phyloP scores from a whole-genome alignment of 169 alveolate species.

The Babesia ovata region DNA sequence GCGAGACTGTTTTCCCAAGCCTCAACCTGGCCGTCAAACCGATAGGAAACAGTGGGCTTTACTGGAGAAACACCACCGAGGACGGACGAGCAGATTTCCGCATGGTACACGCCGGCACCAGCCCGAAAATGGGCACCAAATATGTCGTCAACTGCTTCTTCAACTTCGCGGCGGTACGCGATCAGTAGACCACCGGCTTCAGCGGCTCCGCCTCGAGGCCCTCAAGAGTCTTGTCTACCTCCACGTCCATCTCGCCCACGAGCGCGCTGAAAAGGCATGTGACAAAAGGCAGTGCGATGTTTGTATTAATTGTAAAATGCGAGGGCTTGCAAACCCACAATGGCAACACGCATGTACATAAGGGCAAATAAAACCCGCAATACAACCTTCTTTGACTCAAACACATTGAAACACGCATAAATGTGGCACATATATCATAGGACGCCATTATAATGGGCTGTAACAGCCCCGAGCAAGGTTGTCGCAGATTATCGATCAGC shows the following conservation, averaged over 20 bases:
- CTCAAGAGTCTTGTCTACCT: slow-evolving; percentile 52
- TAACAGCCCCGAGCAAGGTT: no score
- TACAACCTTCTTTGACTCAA: no score
- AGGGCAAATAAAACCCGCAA: no score
- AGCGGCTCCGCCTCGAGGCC: slow-evolving; percentile 68
- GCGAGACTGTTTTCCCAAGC: slow-evolving; percentile 77
- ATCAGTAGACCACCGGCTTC: slow-evolving; percentile 65
- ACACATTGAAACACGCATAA: no score
- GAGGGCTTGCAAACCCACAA: no score
- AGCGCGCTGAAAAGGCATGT: slow-evolving; percentile 27
- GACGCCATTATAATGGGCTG: no score
- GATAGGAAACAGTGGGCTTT: slow-evolving; percentile 73
- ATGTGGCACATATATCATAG: no score
- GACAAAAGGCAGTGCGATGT: neutral
- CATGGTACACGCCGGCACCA: slow-evolving; percentile 70
- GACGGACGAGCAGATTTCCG: slow-evolving; percentile 66
- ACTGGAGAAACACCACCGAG: slow-evolving; percentile 72
- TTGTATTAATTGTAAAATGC: no score
- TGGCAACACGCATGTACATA: no score
- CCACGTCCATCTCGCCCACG: slow-evolving; percentile 68
- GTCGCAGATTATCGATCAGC: no score
- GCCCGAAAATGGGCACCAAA: slow-evolving; percentile 59
- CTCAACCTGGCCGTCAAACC: slow-evolving; percentile 72
- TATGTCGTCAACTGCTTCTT: slow-evolving; percentile 66
- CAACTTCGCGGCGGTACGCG: slow-evolving; percentile 38